Evolutionary conservation across 345 rosid genomes (phyloP).

Genomic region (Camelina neglecta): DNA sequence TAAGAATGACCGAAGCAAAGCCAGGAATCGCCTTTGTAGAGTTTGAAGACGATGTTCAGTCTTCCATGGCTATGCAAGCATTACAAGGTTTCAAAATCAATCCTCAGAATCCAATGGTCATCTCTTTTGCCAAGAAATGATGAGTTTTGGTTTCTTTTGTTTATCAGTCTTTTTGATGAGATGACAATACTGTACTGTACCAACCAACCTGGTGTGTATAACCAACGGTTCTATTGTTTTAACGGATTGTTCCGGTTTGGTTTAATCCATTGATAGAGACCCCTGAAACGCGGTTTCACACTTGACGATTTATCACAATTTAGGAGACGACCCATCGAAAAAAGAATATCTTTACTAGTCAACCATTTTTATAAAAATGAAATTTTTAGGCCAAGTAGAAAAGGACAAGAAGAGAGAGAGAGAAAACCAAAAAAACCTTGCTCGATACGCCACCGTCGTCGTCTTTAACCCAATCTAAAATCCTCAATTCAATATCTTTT

Average conservation of each 20-base stretch:
- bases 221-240: conserved; percentile 16
- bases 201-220: conserved; percentile 19
- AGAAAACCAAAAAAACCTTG: conserved; percentile 29
- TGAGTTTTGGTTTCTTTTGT: background rate
- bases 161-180: background rate
- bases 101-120: conserved; percentile 83
- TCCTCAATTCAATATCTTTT: conserved; percentile 25
- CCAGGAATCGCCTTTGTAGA: conserved; percentile 97
- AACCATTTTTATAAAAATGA: conserved; percentile 33
- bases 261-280: conserved; percentile 36
- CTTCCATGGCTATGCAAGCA: conserved; percentile 84
- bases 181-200: background rate
- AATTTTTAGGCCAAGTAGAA: conserved; percentile 32
- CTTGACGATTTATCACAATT: conserved; percentile 14
- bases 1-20: conserved; percentile 86
- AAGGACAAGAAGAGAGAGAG: conserved; percentile 26
- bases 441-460: conserved; percentile 46
- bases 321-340: conserved; percentile 29
- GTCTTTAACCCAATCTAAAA: conserved; percentile 35
- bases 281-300: conserved; percentile 44
- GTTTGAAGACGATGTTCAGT: conserved; percentile 82
- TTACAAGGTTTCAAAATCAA: conserved; percentile 92
- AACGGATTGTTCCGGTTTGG: conserved; percentile 30
- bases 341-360: conserved; percentile 31
- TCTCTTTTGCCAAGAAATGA: conserved; percentile 92